Conservation (phyloP, 106 monocot genomes). For the Allium fistulosum region DNA sequence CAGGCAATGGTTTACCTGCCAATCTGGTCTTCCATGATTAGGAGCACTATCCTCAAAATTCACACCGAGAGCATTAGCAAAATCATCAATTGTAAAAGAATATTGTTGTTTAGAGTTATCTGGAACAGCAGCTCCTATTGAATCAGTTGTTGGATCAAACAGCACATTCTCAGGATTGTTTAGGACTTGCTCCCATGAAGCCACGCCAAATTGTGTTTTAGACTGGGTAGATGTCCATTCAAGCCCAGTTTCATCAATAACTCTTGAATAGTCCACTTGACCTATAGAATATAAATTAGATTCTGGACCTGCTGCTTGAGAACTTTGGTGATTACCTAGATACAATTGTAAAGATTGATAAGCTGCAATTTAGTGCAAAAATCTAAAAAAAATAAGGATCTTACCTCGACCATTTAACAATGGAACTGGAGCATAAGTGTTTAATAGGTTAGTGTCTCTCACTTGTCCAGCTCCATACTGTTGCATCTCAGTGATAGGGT, state of each 20-base stretch:
- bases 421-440: constrained; percentile 16
- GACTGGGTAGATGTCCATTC: constrained; percentile 27
- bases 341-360: background rate
- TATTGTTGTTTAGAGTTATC: constrained; percentile 13
- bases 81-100: constrained; percentile 20
- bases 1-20: constrained; percentile 25
- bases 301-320: constrained; percentile 23
- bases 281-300: constrained; percentile 35
- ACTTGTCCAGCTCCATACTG: constrained; percentile 47
- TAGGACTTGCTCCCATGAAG: constrained; percentile 46
- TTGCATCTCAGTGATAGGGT: constrained; percentile 86
- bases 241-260: constrained; percentile 30
- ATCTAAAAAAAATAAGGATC: background rate
- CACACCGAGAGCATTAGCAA: constrained; percentile 7
- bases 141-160: constrained; percentile 20
- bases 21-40: constrained; percentile 20
- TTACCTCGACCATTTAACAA: constrained; percentile 23
- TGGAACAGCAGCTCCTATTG: constrained; percentile 2
- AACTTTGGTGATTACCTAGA: constrained; percentile 27
- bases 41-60: constrained; percentile 7
- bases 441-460: constrained; percentile 20
- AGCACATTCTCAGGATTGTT: constrained; percentile 18
- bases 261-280: constrained; percentile 31
- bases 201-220: constrained; percentile 29
- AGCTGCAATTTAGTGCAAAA: no score